phyloP scores from a whole-genome alignment of 805 yeast species.

The Metschnikowia baotianmanensis region DNA sequence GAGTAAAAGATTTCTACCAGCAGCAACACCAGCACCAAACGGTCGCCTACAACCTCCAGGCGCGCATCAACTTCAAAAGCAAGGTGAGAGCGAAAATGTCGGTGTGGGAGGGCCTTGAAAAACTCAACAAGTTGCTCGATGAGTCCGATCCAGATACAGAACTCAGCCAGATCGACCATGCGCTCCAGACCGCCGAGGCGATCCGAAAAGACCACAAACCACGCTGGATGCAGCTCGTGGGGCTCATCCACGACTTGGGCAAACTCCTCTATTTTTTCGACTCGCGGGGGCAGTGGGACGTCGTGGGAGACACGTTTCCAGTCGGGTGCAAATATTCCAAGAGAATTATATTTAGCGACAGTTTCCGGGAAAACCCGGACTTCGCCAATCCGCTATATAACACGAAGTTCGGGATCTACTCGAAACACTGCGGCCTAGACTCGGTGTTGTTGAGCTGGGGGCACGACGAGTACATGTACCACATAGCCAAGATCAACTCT shows the following conservation, averaged over 20 bases:
- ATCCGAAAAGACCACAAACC: slow-evolving; percentile 66
- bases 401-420: slow-evolving; percentile 64
- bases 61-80: slow-evolving; percentile 67
- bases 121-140: slow-evolving; percentile 59
- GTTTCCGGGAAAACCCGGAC: slow-evolving; percentile 61
- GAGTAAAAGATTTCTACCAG: slow-evolving; percentile 64
- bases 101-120: slow-evolving; percentile 68
- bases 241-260: slow-evolving; percentile 69
- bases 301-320: slow-evolving; percentile 76
- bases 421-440: slow-evolving; percentile 62
- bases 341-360: slow-evolving; percentile 58
- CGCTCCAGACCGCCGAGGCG: slow-evolving; percentile 74
- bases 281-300: slow-evolving; percentile 78
- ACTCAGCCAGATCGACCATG: slow-evolving; percentile 71
- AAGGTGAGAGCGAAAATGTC: slow-evolving; percentile 65
- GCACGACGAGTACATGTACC: slow-evolving; percentile 77
- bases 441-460: slow-evolving; percentile 77
- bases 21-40: slow-evolving; percentile 72
- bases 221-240: slow-evolving; percentile 74
- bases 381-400: slow-evolving; percentile 60
- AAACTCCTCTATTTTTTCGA: slow-evolving; percentile 67
- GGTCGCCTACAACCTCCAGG: slow-evolving; percentile 69
- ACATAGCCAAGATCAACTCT: slow-evolving; percentile 62
- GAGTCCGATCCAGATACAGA: slow-evolving; percentile 78
- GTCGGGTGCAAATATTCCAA: slow-evolving; percentile 67